A percentile compares a stretch with the other conserved stretches of the same genome.
These are phyloP conservation scores for Thecaphora frezii DNA, from an alignment of 1,284 basidiomycete genomes.

Conservation along the genomic window DNA sequence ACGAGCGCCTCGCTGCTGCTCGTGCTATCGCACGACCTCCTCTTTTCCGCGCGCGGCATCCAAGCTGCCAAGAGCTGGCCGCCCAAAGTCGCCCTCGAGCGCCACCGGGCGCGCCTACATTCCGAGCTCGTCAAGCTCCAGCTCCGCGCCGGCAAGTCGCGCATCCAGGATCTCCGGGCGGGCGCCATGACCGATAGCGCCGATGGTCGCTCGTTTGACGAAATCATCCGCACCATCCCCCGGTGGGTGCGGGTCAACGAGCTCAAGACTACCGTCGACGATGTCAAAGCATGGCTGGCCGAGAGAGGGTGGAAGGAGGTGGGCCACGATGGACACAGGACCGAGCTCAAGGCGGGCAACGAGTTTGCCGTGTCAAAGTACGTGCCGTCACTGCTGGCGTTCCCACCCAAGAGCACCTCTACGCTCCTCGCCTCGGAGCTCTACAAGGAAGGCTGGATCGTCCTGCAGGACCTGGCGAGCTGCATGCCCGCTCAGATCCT, in stretches of 20 bases:
- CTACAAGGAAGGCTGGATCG: constrained; percentile 76
- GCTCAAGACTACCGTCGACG: constrained; percentile 42
- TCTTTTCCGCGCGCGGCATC: constrained; percentile 45
- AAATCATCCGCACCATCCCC: constrained; percentile 40
- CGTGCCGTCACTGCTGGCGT: constrained; percentile 76
- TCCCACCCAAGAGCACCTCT: constrained; percentile 65
- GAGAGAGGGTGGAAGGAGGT: constrained; percentile 49
- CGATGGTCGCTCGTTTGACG: constrained; percentile 11
- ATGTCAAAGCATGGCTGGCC: constrained; percentile 67
- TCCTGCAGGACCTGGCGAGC: constrained; percentile 95
- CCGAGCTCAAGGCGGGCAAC: constrained; percentile 43
- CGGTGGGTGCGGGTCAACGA: constrained; percentile 54
- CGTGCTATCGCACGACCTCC: constrained; percentile 49
- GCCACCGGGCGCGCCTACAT: constrained; percentile 83
- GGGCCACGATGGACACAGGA: constrained; percentile 6
- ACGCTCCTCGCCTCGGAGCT: constrained; percentile 50
- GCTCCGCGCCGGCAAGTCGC: constrained; percentile 61
- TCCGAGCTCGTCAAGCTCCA: constrained; percentile 83
- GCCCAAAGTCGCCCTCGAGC: constrained; percentile 55
- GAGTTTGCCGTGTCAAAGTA: constrained; percentile 63
- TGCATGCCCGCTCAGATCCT: constrained; percentile 86
- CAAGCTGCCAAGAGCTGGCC: constrained; percentile 49
- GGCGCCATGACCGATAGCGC: constrained; percentile 22
- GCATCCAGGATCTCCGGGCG: constrained; percentile 41
- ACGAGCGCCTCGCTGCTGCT: constrained; percentile 32